These are phyloP conservation scores for Pseudogymnoascus verrucosus DNA, from an alignment of 2,329 filamentous ascomycete genomes.

Conservation along the genomic window DNA sequence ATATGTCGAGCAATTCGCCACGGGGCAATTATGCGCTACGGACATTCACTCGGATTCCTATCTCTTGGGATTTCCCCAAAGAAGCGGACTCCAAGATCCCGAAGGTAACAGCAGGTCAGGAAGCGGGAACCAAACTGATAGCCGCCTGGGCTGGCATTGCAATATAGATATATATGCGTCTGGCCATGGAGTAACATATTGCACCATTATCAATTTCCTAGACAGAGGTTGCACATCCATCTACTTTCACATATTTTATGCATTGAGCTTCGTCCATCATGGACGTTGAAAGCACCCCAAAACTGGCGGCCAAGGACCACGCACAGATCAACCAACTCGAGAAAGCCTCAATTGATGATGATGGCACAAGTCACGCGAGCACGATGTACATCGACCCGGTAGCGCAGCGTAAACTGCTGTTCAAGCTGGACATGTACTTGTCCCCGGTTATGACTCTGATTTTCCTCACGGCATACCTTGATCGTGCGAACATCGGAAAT, in stretches of 20 bases:
- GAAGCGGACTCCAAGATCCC: neutral
- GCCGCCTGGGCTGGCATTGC: neutral
- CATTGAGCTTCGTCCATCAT: neutral
- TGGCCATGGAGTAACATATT: neutral
- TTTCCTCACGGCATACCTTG: slow-evolving; percentile 47
- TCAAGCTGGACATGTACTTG: slow-evolving; percentile 40
- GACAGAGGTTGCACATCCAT: neutral
- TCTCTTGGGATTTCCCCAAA: neutral
- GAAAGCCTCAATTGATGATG: neutral
- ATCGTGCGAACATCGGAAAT: slow-evolving; percentile 44
- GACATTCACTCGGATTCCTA: neutral
- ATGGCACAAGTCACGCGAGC: neutral
- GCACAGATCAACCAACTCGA: neutral
- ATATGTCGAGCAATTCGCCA: neutral
- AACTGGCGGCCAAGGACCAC: neutral
- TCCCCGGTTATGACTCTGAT: slow-evolving; percentile 47
- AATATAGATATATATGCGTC: neutral
- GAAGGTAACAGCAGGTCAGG: neutral
- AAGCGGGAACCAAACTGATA: neutral
- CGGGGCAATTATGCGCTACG: neutral
- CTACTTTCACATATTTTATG: neutral
- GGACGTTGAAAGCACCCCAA: neutral
- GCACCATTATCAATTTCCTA: neutral
- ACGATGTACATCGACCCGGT: slow-evolving; percentile 31
- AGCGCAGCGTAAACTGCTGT: slow-evolving; percentile 38